phyloP scores from a whole-genome alignment of 176 grass and related monocot species.

The Typha latifolia region DNA sequence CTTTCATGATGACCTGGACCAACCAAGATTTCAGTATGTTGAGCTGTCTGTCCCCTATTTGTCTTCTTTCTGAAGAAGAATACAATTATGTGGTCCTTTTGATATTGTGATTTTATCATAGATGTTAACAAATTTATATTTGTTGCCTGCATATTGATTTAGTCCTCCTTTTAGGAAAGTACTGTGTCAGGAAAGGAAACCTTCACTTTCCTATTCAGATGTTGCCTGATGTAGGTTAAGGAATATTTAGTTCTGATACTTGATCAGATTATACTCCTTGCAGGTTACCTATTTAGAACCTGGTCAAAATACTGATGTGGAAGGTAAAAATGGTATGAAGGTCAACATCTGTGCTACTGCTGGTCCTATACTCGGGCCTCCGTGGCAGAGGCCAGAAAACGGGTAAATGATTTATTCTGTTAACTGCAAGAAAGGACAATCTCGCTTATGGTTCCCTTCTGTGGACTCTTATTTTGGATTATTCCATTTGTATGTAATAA shows the following conservation, averaged over 20 bases:
- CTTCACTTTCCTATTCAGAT: not conserved
- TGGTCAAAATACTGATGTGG: slow-evolving; percentile 37
- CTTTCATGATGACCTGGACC: no score
- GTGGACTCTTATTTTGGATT: not conserved
- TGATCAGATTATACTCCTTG: not conserved
- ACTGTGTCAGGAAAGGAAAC: not conserved
- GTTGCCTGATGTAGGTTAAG: not conserved
- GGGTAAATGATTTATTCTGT: slow-evolving; percentile 32
- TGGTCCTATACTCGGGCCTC: slow-evolving; percentile 66
- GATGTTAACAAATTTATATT: no score
- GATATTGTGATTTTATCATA: no score
- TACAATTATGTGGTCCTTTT: no score
- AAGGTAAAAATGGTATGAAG: slow-evolving; percentile 19
- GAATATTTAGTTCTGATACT: not conserved
- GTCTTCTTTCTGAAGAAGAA: no score
- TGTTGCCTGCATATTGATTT: no score
- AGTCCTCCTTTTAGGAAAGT: no score
- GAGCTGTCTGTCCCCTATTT: no score
- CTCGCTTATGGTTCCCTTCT: not conserved
- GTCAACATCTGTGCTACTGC: slow-evolving; percentile 52
- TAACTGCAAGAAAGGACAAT: not conserved
- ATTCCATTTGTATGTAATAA: not conserved
- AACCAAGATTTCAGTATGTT: no score
- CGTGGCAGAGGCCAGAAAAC: slow-evolving; percentile 92
- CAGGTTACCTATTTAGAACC: slow-evolving; percentile 80